Evolutionary conservation across 2,329 filamentous ascomycete genomes (phyloP), one percentile per base, ranked within the genome.

Genomic region (Didymella exigua): DNA sequence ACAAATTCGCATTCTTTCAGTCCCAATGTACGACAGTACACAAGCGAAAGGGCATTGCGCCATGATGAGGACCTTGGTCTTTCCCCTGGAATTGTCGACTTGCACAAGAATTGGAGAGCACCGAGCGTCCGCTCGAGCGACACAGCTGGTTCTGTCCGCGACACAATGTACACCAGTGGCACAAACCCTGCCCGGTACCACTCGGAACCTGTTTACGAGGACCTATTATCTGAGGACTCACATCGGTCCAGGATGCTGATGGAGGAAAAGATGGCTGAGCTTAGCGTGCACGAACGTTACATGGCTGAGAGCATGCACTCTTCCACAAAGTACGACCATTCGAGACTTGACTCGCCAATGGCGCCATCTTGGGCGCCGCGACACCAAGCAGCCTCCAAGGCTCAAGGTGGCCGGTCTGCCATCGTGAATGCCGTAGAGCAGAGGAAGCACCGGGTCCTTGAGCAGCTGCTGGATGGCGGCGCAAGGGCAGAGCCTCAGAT

Each of bases 391-490:
- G 59, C 62, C 11, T 70, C 70, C 5, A 68, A 70, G 40, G 58
- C 69, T 19, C 60, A 68, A 13, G 70, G 68, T 29, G 71, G 75
- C 8, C 76, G 74, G 53, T 63, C 64, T 23, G 73, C 64, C 21
- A 58, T 79, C 73, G 14, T 80, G 79, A 82, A 84, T 19, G 85
- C 81, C 3, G 84, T 85, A 0, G 81, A 82, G 45, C 79, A 89
- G 4, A 78, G 87, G 60, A 87, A 88, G 72, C 88, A 89, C 57
- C 85, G 86, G 10, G 84, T 84, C 11, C 62, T 74, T 11, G 68
- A 71, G 46, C 69, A 74, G 41, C 54, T 74, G 11, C 61, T 74
- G 7, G 69, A 74, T 13, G 61, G 68, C n/a, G 71, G 71, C 10
- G 64, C 68, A 8, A 67, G 60, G 48, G 63, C 66, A 23, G 70